phyloP scores from a whole-genome alignment of 73 alveolate genomes.

The Effrenium voratum region DNA sequence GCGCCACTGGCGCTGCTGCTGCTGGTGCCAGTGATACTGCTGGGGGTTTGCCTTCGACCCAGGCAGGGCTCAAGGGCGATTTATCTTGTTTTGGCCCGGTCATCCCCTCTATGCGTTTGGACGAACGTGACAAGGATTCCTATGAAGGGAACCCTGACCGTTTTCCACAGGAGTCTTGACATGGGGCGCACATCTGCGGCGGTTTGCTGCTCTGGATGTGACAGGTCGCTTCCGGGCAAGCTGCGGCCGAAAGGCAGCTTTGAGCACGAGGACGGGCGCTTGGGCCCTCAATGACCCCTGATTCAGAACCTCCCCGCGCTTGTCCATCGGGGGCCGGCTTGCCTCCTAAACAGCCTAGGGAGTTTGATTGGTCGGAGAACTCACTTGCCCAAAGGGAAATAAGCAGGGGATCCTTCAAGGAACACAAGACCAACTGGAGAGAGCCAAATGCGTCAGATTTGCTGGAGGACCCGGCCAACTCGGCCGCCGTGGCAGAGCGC shows the following conservation, averaged over 20 bases:
- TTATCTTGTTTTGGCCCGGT: neutral
- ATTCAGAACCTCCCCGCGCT: too few species aligned
- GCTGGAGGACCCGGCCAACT: slow-evolving; percentile 80
- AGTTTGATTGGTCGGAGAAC: too few species aligned
- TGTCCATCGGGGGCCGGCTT: too few species aligned
- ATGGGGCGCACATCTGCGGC: too few species aligned
- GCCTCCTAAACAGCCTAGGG: too few species aligned
- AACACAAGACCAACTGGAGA: too few species aligned
- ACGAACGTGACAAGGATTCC: neutral
- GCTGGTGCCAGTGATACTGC: slow-evolving; percentile 44
- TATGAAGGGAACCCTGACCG: neutral
- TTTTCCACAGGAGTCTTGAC: neutral
- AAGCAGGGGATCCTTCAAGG: too few species aligned
- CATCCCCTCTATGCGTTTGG: neutral
- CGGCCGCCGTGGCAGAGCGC: slow-evolving; percentile 66
- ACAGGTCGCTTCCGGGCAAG: slow-evolving; percentile 84
- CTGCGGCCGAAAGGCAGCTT: slow-evolving; percentile 53
- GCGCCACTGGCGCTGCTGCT: slow-evolving; percentile 51
- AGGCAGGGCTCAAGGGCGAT: slow-evolving; percentile 25
- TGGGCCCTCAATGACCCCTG: too few species aligned
- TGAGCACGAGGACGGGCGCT: slow-evolving; percentile 76
- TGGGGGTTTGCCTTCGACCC: neutral
- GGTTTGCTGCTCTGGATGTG: neutral
- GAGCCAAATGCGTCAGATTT: neutral
- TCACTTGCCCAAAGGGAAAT: too few species aligned